Evolutionary conservation across 257 asterid species (phyloP).

Genomic region (Gentiana macrophylla): DNA sequence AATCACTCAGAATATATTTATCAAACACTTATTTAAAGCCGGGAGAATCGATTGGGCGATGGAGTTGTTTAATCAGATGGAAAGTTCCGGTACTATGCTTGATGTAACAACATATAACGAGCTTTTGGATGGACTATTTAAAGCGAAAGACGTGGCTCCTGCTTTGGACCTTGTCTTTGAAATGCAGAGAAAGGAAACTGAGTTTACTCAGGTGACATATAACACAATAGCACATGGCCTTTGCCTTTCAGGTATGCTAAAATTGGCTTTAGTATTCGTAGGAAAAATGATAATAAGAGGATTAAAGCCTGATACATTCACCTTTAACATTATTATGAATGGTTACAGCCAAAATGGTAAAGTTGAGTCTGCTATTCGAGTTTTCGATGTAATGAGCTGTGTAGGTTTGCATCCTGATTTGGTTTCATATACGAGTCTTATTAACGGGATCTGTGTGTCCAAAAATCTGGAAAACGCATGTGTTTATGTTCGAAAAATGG

Average conservation of each 20-base stretch:
- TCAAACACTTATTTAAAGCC: slow-evolving; percentile 50
- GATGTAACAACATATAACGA: slow-evolving; percentile 54
- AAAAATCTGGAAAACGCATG: slow-evolving; percentile 37
- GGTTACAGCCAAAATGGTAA: slow-evolving; percentile 46
- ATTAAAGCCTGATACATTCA: slow-evolving; percentile 41
- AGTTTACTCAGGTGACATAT: slow-evolving; percentile 50
- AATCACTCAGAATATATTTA: slow-evolving; percentile 52
- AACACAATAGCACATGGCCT: slow-evolving; percentile 56
- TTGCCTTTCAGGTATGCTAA: slow-evolving; percentile 34
- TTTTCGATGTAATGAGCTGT: slow-evolving; percentile 38
- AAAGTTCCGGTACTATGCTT: slow-evolving; percentile 34
- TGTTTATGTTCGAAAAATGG: slow-evolving; percentile 44
- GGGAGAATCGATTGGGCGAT: slow-evolving; percentile 59
- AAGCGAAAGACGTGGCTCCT: slow-evolving; percentile 15
- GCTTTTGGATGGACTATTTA: slow-evolving; percentile 52
- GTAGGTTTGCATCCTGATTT: slow-evolving; percentile 42
- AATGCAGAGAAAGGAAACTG: slow-evolving; percentile 47
- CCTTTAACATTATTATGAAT: slow-evolving; percentile 49
- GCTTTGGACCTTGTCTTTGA: slow-evolving; percentile 44
- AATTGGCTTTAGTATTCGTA: slow-evolving; percentile 32
- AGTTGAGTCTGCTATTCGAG: slow-evolving; percentile 33
- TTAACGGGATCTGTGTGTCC: slow-evolving; percentile 37
- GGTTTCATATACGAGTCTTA: slow-evolving; percentile 47
- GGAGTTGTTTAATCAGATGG: slow-evolving; percentile 61
- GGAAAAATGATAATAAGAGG: slow-evolving; percentile 64